Evolutionary conservation across 495 filamentous ascomycete species (phyloP), one percentile per base, ranked within the genome.

Genomic region (Usnea hakonensis): DNA sequence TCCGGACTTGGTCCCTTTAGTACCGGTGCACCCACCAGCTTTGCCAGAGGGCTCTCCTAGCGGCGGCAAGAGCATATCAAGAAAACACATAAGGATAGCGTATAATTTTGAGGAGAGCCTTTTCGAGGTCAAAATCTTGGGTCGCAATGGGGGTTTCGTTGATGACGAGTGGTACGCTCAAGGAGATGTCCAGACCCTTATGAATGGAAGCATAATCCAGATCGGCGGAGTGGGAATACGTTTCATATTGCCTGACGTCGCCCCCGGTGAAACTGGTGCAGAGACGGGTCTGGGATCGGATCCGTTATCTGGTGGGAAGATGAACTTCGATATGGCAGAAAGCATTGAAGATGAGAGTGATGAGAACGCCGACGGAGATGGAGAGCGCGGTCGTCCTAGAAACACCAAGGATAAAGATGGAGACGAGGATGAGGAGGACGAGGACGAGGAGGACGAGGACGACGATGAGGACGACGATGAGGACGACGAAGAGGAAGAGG

Each of bases 111-210:
- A 85, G 26, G 82, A 81, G 64, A 81, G 85, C 58, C 72, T 86
- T 17, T 98, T 92, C 63, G 87, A 95, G 69, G 83, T 94, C 67
- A 79, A 87, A 43, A 85, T 95, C 5, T 76, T 93, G 67, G 91
- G 93, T 57, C 83, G 86, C 66, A 97, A 96, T 70, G 91, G 91
- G 36, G 87, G 89, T 37, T 95, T 93, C 64, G 83, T 90, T 54
- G 87, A 96, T 56, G 88, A 88, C 38, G 80, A 85, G 57, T 87
- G 84, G 72, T 79, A 86, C 67, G 60, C 78, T 2, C 77, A 79
- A 19, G 84, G 86, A 43, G 79, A 84, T 40, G 75, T 83, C 21
- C 80, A 88, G 26, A 81, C 84, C 11, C 74, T 96, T 55, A 79
- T 84, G 55, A 88, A 88, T 67, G 87, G 88, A 44, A 86, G 87